Evolutionary conservation across 148 eudicot species (phyloP).

Genomic region (Chenopodium formosanum): DNA sequence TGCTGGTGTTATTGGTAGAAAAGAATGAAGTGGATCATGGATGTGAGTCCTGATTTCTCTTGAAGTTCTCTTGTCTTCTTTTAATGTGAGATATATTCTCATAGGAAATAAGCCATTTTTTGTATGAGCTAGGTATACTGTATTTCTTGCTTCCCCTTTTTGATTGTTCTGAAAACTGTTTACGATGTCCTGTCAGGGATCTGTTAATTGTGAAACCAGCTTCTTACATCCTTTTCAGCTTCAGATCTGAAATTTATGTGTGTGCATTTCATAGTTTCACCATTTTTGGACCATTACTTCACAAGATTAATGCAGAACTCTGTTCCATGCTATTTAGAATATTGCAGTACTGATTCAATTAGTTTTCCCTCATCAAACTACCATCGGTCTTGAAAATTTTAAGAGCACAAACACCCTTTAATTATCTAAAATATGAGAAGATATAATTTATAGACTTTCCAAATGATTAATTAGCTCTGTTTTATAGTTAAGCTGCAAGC

Average conservation of each 20-base stretch:
- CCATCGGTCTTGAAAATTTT: neutral
- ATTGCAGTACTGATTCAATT: too few species aligned
- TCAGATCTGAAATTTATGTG: neutral
- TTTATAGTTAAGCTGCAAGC: too few species aligned
- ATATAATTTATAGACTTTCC: too few species aligned
- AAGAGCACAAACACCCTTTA: neutral
- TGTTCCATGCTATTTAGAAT: neutral
- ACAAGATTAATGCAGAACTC: neutral
- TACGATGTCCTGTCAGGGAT: constrained; percentile 1
- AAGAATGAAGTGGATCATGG: constrained; percentile 32
- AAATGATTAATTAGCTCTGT: neutral
- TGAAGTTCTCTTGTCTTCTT: constrained; percentile 12
- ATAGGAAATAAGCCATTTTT: constrained; percentile 26
- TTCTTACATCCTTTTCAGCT: constrained; percentile 3
- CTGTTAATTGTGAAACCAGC: neutral
- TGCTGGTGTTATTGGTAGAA: constrained; percentile 74
- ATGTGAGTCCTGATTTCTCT: constrained; percentile 29
- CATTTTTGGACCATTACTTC: neutral
- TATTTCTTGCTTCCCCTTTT: neutral
- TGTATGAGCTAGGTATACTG: constrained; percentile 18
- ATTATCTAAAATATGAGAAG: too few species aligned
- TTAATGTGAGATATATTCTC: constrained; percentile 17
- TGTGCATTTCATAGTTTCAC: neutral
- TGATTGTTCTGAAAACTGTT: constrained; percentile 20
- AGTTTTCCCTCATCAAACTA: neutral